Evolutionary conservation across 345 rosid genomes (phyloP).

Genomic region (Dipteronia dyeriana): DNA sequence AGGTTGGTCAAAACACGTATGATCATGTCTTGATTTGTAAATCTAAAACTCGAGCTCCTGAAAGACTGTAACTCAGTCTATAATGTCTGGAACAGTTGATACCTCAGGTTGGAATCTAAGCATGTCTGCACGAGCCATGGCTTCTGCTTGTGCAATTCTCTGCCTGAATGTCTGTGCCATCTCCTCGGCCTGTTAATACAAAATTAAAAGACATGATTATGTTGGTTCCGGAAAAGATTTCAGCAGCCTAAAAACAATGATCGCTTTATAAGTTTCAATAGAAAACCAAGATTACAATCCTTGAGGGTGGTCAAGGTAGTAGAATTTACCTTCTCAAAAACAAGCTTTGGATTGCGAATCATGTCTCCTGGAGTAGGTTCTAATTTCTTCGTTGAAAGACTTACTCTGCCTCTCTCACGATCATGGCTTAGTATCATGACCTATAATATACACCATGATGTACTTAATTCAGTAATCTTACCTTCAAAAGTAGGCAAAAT

Average conservation of each 20-base stretch:
- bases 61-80: neutral
- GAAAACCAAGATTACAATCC: neutral
- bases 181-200: slow-evolving; percentile 82
- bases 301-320: neutral
- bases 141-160: slow-evolving; percentile 99
- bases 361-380: slow-evolving; percentile 99
- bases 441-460: slow-evolving; percentile 31
- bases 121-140: slow-evolving; percentile 99
- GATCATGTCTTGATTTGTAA: neutral
- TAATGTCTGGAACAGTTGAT: neutral
- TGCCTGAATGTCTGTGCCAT: slow-evolving; percentile 98
- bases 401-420: slow-evolving; percentile 94
- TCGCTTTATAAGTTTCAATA: neutral
- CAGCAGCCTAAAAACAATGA: neutral
- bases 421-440: slow-evolving; percentile 98
- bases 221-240: neutral
- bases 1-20: neutral
- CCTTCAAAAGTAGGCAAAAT: slow-evolving; percentile 6
- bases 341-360: slow-evolving; percentile 97
- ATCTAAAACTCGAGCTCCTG: neutral
- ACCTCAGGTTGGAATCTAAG: slow-evolving; percentile 99
- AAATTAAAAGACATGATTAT: neutral
- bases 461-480: slow-evolving; percentile 2
- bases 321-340: slow-evolving; percentile 84
- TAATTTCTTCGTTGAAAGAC: slow-evolving; percentile 95